Evolutionary conservation across 1,284 basidiomycete species (phyloP).

Genomic region (Apiotrichum mycotoxinovorans): DNA sequence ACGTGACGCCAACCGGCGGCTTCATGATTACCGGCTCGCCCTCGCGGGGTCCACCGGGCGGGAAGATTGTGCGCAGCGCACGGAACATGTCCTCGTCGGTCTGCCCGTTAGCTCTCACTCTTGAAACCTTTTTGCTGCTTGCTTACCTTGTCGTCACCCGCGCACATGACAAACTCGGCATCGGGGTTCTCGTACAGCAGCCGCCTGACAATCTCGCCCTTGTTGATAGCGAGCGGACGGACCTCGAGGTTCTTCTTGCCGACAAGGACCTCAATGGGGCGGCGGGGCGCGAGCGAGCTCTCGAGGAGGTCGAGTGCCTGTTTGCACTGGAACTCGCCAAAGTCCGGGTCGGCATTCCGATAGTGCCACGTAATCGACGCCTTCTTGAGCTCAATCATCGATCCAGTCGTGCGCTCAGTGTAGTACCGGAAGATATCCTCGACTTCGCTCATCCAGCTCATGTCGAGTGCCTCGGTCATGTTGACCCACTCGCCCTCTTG

Average conservation of each 20-base stretch:
- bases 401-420: constrained; percentile 93
- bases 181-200: constrained; percentile 89
- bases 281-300: constrained; percentile 80
- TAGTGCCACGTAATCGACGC: constrained; percentile 98
- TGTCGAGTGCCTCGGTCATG: constrained; percentile 86
- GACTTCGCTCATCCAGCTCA: constrained; percentile 97
- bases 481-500: constrained; percentile 71
- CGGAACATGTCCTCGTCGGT: constrained; percentile 98
- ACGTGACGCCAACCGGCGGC: constrained; percentile 68
- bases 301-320: constrained; percentile 96
- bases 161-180: constrained; percentile 93
- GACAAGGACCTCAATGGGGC: constrained; percentile 88
- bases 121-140: constrained; percentile 2
- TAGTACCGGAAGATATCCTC: constrained; percentile 94
- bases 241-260: constrained; percentile 99
- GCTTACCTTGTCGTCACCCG: constrained; percentile 91
- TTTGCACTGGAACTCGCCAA: constrained; percentile 90
- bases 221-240: constrained; percentile 89
- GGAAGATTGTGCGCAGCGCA: constrained; percentile 59
- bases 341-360: constrained; percentile 86
- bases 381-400: constrained; percentile 94
- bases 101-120: constrained; percentile 43
- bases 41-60: constrained; percentile 52
- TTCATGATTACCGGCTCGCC: constrained; percentile 57
- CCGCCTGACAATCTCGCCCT: constrained; percentile 96